These are phyloP conservation scores for Microascus cirrosus DNA, from an alignment of 2,329 filamentous ascomycete genomes.

Conservation along the genomic window DNA sequence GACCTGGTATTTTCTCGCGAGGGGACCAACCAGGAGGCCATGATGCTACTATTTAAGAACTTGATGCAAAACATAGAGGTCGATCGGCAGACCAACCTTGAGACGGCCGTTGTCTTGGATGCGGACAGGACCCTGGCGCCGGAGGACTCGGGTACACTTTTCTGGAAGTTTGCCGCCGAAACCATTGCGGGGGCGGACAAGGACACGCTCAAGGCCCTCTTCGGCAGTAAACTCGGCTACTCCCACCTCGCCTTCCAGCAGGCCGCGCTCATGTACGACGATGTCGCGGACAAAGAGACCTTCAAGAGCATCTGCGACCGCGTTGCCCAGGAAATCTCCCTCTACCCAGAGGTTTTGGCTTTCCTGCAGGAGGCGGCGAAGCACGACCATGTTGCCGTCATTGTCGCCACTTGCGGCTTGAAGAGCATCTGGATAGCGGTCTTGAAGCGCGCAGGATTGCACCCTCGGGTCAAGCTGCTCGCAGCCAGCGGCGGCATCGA, in stretches of 20 bases:
- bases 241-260: conserved; percentile 44
- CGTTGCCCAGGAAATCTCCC: not conserved
- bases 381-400: not conserved
- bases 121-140: conserved; percentile 43
- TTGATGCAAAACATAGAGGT: not conserved
- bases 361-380: not conserved
- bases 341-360: not conserved
- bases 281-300: conserved; percentile 18
- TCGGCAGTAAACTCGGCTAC: conserved; percentile 33
- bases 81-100: conserved; percentile 17
- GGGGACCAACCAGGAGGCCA: too few relatives aligned
- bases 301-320: conserved; percentile 23
- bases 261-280: conserved; percentile 39
- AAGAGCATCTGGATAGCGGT: not conserved
- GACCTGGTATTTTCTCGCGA: not conserved
- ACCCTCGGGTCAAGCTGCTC: not conserved
- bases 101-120: conserved; percentile 44
- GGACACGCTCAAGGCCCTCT: conserved; percentile 30
- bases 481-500: not conserved
- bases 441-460: not conserved
- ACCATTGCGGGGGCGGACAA: not conserved
- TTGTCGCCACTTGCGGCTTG: not conserved
- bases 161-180: conserved; percentile 27
- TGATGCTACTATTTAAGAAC: not conserved
- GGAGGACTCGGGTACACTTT: conserved; percentile 36